Conservation (phyloP, 768 basidiomycete species). For the Naganishia friedmannii region DNA sequence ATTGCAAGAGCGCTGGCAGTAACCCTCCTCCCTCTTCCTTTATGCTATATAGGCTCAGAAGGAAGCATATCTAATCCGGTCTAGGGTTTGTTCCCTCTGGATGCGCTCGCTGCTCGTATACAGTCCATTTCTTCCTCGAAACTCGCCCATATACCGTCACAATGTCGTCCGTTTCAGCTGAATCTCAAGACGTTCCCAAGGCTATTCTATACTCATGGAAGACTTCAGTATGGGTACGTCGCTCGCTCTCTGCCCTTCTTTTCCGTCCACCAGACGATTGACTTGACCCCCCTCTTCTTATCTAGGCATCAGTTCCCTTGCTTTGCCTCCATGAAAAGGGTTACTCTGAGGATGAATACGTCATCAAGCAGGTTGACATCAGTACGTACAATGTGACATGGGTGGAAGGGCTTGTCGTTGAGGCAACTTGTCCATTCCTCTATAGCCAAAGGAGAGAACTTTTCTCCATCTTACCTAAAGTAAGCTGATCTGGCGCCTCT, state of each 20-base stretch:
- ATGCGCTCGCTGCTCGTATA: too few relatives aligned
- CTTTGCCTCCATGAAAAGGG: slow-evolving; percentile 67
- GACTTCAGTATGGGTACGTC: slow-evolving; percentile 59
- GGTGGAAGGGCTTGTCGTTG: not conserved
- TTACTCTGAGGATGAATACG: slow-evolving; percentile 72
- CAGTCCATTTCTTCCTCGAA: not conserved
- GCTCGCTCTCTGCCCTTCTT: not conserved
- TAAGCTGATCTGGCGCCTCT: slow-evolving; percentile 31
- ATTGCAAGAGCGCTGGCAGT: too few relatives aligned
- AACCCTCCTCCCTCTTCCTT: too few relatives aligned
- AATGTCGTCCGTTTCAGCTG: slow-evolving; percentile 1
- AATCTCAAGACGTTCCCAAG: slow-evolving; percentile 55
- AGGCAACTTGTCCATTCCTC: not conserved
- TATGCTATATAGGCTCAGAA: too few relatives aligned
- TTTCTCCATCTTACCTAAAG: slow-evolving; percentile 63
- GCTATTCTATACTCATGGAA: slow-evolving; percentile 75
- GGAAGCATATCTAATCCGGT: too few relatives aligned
- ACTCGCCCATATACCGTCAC: not conserved
- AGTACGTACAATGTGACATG: slow-evolving; percentile 50
- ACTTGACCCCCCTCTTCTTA: not conserved
- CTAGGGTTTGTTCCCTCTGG: too few relatives aligned
- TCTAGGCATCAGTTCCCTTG: slow-evolving; percentile 50
- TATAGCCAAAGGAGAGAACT: slow-evolving; percentile 58
- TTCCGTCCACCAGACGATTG: not conserved
- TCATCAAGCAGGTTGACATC: slow-evolving; percentile 67